Evolutionary conservation across 2,329 filamentous ascomycete species (phyloP).

Genomic region (Penicillium sp.): DNA sequence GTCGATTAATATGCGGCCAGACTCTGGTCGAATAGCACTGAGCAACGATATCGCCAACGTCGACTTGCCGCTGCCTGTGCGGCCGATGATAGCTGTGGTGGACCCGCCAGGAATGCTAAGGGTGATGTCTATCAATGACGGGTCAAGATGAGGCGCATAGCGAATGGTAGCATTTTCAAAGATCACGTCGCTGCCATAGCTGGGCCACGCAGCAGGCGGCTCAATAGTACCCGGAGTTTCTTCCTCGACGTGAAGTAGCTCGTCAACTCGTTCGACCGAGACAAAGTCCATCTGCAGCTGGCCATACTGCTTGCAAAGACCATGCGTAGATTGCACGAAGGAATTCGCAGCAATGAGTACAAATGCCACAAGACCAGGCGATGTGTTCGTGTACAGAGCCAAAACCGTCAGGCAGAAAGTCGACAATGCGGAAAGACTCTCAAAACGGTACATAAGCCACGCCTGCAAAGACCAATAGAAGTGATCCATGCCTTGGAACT

Average conservation of each 20-base stretch:
- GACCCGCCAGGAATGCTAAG: slow-evolving; percentile 77
- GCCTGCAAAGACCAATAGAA: slow-evolving; percentile 90
- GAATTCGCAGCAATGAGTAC: slow-evolving; percentile 72
- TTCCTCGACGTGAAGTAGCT: slow-evolving; percentile 77
- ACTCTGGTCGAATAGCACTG: slow-evolving; percentile 58
- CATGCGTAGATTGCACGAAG: slow-evolving; percentile 71
- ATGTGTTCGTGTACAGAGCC: slow-evolving; percentile 74
- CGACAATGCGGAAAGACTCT: slow-evolving; percentile 70
- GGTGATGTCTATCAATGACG: slow-evolving; percentile 69
- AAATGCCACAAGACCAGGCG: slow-evolving; percentile 80
- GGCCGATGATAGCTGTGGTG: slow-evolving; percentile 77
- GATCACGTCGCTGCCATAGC: slow-evolving; percentile 69
- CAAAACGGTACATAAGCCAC: slow-evolving; percentile 83
- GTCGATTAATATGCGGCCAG: slow-evolving; percentile 64
- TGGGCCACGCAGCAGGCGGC: slow-evolving; percentile 79
- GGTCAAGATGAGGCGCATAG: slow-evolving; percentile 78
- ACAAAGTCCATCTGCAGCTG: slow-evolving; percentile 91
- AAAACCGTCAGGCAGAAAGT: slow-evolving; percentile 75
- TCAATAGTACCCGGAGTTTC: slow-evolving; percentile 69
- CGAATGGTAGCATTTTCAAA: slow-evolving; percentile 79
- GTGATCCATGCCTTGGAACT: slow-evolving; percentile 93
- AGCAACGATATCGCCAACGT: slow-evolving; percentile 70
- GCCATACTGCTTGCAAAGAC: slow-evolving; percentile 78
- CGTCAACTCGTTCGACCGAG: slow-evolving; percentile 82
- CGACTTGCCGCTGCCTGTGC: slow-evolving; percentile 81